Evolutionary conservation across 1,284 basidiomycete species (phyloP).

Genomic region (Ustilago tritici): DNA sequence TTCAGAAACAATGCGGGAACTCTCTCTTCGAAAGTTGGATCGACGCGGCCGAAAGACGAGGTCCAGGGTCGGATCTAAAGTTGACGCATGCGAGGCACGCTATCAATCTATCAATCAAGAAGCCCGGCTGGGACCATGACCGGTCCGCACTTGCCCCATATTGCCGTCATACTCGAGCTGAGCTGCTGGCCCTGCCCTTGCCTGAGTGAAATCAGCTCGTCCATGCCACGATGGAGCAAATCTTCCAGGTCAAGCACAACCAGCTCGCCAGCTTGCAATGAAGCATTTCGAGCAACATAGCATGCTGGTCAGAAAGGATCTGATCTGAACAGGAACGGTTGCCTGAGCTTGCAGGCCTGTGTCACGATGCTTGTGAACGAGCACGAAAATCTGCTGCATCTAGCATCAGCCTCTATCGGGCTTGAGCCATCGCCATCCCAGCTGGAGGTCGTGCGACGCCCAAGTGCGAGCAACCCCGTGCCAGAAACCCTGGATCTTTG

Average conservation of each 20-base stretch:
- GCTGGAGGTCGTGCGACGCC: background rate
- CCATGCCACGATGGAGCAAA: too few species aligned
- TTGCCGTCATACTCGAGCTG: constrained; percentile 2
- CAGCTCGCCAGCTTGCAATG: background rate
- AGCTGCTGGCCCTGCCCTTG: background rate
- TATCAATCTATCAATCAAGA: constrained; percentile 8
- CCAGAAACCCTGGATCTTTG: background rate
- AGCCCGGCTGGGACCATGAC: constrained; percentile 2
- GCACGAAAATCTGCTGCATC: background rate
- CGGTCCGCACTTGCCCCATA: constrained; percentile 11
- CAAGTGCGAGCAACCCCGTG: background rate
- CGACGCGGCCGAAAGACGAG: constrained; percentile 9
- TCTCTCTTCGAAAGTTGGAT: background rate
- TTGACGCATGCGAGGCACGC: constrained; percentile 25
- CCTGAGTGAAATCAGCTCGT: too few species aligned
- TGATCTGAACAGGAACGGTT: background rate
- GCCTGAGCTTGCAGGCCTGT: background rate
- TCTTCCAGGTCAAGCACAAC: background rate
- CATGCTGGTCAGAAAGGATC: background rate
- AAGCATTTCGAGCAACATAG: background rate
- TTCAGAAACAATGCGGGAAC: constrained; percentile 6
- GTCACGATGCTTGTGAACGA: background rate
- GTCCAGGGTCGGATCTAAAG: constrained; percentile 23
- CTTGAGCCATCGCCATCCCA: background rate
- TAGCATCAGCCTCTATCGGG: background rate